Base-by-base conservation (phyloP, 441 rosid species). In the Geranium incanum region DNA sequence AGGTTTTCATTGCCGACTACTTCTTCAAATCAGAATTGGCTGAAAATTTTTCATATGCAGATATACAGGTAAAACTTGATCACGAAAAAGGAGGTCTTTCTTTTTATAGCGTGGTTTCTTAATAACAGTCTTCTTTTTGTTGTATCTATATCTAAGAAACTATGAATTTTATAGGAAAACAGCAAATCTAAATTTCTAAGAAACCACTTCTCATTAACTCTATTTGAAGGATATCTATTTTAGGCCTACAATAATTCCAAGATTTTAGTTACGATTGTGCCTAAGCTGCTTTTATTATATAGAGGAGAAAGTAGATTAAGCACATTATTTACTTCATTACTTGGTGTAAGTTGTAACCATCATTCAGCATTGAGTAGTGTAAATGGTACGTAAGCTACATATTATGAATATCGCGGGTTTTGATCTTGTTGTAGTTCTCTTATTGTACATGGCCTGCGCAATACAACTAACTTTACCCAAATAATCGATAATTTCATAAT, bases 1-100 rank as follows among this genome's bases (percentile, higher is more conserved):
- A 95, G 97, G 99, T 90, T 69, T 92, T 89, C 85, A 90, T 92
- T 72, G 81, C 85, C 23, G 99, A 95, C 82, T 95, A 90, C 83
- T 90, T 90, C 78, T 90, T 95, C 74, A 87, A 84, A 76, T 84
- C 97, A 78, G 86, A 83, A 74, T 78, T 95, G 80, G 80, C 90
- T 50, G 92, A 84, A 52, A 81, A 95, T 80, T 90, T 85, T 80
- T 80, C 89, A 57, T 76, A 71, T 41, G 92, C 95, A 16, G 92
- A 92, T 70, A 82, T 95, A 75, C 85, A 86, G 94, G 99, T 95
- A 77, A 72, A 78, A 16, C 66, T 69, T 67, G 64, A 55, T 72
- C 59, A 63, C 38, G 15, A 9, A 3, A 23, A 68, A 41, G 65
- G 38, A 28, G 4, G 55, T 48, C 13, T 11, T 33, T 4, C 18